Percentiles rank a stretch among this genome's conserved stretches.
Conservation (phyloP, 2,329 filamentous ascomycete species). For the Xylariaceae sp. region DNA sequence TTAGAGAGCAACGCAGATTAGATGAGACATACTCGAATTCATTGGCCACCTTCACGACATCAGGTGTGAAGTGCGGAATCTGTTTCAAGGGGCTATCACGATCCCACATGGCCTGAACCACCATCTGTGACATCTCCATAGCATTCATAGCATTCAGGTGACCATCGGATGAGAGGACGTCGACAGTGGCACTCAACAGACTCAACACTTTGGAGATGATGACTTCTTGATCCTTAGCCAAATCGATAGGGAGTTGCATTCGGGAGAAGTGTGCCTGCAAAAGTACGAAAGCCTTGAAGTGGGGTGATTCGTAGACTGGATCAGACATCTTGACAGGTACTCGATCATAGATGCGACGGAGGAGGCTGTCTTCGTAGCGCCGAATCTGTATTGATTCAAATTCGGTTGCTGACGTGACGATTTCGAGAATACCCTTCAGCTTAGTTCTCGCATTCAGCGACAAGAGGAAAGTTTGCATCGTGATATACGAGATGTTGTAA, state of each 20-base stretch:
- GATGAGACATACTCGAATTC: conserved; percentile 62
- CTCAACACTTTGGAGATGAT: conserved; percentile 81
- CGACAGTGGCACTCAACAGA: conserved; percentile 85
- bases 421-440: conserved; percentile 94
- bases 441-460: conserved; percentile 86
- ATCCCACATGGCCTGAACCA: conserved; percentile 98
- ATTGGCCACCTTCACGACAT: conserved; percentile 78
- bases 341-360: conserved; percentile 90
- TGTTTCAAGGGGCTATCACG: conserved; percentile 95
- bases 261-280: conserved; percentile 96
- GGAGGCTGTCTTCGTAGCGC: conserved; percentile 81
- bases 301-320: conserved; percentile 81
- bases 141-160: conserved; percentile 96
- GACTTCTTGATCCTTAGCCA: conserved; percentile 91
- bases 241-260: conserved; percentile 92
- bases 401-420: conserved; percentile 93
- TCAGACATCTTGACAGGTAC: conserved; percentile 94
- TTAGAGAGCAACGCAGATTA: background rate
- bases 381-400: conserved; percentile 94
- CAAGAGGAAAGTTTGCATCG: conserved; percentile 96
- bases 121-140: conserved; percentile 99
- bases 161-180: conserved; percentile 92
- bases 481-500: conserved; percentile 99
- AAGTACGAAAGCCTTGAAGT: conserved; percentile 98
- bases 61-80: conserved; percentile 87